These are phyloP conservation scores for Fusarium sp. DNA, from an alignment of 2,329 filamentous ascomycete species.

Conservation along the genomic window DNA sequence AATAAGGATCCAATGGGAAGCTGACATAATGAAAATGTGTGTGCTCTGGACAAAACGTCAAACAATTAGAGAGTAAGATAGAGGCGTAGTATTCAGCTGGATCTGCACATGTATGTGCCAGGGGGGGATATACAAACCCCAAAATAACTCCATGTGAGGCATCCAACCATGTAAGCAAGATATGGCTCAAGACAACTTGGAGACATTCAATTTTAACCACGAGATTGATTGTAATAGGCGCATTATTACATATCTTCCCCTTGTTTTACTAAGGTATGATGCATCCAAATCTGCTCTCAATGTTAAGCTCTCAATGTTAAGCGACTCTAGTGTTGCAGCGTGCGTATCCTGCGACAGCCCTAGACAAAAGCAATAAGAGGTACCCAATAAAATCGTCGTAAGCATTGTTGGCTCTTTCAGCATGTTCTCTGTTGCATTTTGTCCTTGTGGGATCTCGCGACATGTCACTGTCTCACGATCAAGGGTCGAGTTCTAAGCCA, in stretches of 20 bases:
- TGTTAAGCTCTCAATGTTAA: neutral
- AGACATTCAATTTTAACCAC: neutral
- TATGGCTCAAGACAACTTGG: slow-evolving; percentile 8
- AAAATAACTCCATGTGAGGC: slow-evolving; percentile 21
- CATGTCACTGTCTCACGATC: slow-evolving; percentile 16
- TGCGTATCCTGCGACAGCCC: neutral
- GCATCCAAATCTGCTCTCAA: neutral
- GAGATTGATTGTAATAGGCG: neutral
- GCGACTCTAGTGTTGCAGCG: neutral
- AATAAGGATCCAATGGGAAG: neutral
- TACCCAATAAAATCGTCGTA: neutral
- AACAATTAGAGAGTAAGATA: neutral
- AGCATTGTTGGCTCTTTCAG: slow-evolving; percentile 6
- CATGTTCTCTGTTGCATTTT: neutral
- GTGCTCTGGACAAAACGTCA: neutral
- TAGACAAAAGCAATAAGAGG: neutral
- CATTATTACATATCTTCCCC: neutral
- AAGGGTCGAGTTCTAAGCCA: slow-evolving; percentile 18
- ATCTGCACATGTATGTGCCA: neutral
- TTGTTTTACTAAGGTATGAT: neutral
- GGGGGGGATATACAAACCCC: slow-evolving; percentile 24
- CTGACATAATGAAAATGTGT: neutral
- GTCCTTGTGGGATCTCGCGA: slow-evolving; percentile 20
- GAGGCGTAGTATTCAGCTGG: slow-evolving; percentile 15
- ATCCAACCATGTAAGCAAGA: slow-evolving; percentile 1